These are phyloP conservation scores for Monosiga brevicollis DNA, from an alignment of 78 protist species.

Conservation along the genomic window DNA sequence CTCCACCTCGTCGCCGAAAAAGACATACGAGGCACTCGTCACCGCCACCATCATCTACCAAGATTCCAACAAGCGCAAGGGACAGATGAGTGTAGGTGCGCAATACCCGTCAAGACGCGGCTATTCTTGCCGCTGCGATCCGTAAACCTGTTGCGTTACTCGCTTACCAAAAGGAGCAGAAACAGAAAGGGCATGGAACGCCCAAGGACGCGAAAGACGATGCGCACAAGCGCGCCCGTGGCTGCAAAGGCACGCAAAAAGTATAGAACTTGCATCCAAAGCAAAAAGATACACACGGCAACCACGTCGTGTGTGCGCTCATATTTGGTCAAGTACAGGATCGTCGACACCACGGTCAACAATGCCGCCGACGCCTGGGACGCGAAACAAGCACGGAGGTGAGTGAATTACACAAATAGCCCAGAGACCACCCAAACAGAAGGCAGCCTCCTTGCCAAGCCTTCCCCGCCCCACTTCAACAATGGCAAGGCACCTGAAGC, in stretches of 20 bases:
- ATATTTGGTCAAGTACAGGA: background rate
- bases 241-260: background rate
- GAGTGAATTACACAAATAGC: too few relatives aligned
- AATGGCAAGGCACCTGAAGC: background rate
- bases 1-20: background rate
- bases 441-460: background rate
- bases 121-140: background rate
- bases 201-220: background rate
- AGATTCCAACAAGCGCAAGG: too few relatives aligned
- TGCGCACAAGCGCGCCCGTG: background rate
- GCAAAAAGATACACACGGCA: background rate
- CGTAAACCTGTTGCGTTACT: background rate
- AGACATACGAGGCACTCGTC: background rate
- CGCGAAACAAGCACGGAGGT: too few relatives aligned
- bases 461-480: background rate
- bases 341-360: background rate
- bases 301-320: background rate
- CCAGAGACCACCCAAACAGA: too few relatives aligned
- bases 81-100: background rate
- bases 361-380: background rate
- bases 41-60: background rate
- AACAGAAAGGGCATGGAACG: background rate
- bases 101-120: background rate
- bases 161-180: background rate
- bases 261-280: background rate